These are phyloP conservation scores for Sabuloglossum arenarium DNA, from an alignment of 495 filamentous ascomycete genomes.

Conservation along the genomic window DNA sequence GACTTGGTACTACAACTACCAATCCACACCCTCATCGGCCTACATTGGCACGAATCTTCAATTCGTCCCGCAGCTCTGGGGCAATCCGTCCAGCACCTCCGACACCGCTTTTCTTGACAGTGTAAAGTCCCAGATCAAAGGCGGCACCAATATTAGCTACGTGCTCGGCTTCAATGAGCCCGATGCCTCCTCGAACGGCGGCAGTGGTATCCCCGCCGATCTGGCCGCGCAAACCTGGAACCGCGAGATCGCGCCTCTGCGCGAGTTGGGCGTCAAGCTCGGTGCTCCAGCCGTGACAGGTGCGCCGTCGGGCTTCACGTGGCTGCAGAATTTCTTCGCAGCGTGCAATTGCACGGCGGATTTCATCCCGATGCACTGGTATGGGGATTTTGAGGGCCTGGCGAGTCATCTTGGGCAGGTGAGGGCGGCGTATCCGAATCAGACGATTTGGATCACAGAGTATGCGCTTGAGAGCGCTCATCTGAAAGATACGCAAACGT, in stretches of 20 bases:
- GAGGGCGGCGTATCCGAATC: constrained; percentile 29
- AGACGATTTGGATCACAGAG: constrained; percentile 53
- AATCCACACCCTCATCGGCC: constrained; percentile 25
- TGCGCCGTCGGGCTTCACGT: constrained; percentile 30
- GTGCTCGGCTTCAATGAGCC: constrained; percentile 62
- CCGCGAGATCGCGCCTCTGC: constrained; percentile 41
- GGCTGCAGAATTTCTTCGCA: constrained; percentile 40
- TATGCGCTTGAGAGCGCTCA: constrained; percentile 30
- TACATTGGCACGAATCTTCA: constrained; percentile 28
- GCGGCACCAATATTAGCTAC: constrained; percentile 36
- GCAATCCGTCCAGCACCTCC: constrained; percentile 20
- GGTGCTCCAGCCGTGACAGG: constrained; percentile 41
- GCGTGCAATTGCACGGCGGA: constrained; percentile 40
- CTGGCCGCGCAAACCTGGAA: constrained; percentile 45
- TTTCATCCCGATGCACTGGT: constrained; percentile 61
- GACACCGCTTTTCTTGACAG: constrained; percentile 33
- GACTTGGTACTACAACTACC: constrained; percentile 75
- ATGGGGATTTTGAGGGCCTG: constrained; percentile 52
- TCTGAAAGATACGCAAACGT: constrained; percentile 32
- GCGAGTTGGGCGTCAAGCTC: constrained; percentile 29
- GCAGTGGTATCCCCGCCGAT: constrained; percentile 31
- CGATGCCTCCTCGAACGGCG: constrained; percentile 34
- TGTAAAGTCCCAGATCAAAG: constrained; percentile 26
- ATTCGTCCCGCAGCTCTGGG: constrained; percentile 74
- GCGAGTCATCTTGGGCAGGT: constrained; percentile 48